These are phyloP conservation scores for Huntiella decipiens DNA, from an alignment of 2,329 filamentous ascomycete genomes.

Conservation along the genomic window DNA sequence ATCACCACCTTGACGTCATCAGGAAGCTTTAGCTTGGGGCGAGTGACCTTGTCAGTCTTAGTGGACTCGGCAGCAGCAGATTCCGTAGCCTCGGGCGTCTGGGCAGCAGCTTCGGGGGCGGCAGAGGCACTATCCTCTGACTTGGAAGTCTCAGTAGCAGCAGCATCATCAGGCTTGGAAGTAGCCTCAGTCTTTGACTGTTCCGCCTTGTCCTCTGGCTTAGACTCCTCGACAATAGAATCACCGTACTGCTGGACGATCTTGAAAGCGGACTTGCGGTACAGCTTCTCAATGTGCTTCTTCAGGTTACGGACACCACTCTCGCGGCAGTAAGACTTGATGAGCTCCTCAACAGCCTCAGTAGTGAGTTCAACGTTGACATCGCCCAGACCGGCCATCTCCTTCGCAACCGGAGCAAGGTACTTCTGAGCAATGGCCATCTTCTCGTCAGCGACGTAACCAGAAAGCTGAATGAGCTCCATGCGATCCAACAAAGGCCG, in stretches of 20 bases:
- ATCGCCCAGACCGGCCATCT: slow-evolving; percentile 73
- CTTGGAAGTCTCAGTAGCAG: slow-evolving; percentile 16
- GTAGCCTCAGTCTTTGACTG: slow-evolving; percentile 20
- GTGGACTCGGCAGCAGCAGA: slow-evolving; percentile 14
- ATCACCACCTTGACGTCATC: slow-evolving; percentile 75
- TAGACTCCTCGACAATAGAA: slow-evolving; percentile 50
- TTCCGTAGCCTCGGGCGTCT: slow-evolving; percentile 13
- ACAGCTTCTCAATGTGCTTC: slow-evolving; percentile 99
- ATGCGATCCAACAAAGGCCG: slow-evolving; percentile 86
- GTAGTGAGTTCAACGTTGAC: slow-evolving; percentile 77
- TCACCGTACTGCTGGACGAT: slow-evolving; percentile 92
- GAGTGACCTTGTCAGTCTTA: slow-evolving; percentile 30
- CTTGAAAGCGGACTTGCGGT: slow-evolving; percentile 89
- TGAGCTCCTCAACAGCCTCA: slow-evolving; percentile 83
- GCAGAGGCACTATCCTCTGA: slow-evolving; percentile 14
- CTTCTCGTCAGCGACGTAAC: slow-evolving; percentile 95
- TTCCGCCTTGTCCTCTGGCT: slow-evolving; percentile 48
- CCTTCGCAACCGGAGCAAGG: slow-evolving; percentile 82
- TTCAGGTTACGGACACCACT: slow-evolving; percentile 94
- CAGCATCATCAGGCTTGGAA: slow-evolving; percentile 20
- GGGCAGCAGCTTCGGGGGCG: slow-evolving; percentile 12
- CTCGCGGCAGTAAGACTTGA: slow-evolving; percentile 96
- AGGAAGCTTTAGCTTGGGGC: slow-evolving; percentile 63
- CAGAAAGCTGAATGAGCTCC: slow-evolving; percentile 91
- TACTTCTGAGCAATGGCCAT: slow-evolving; percentile 95